Base-by-base conservation (phyloP, 148 eudicot species). In the Amaranthus palmeri region DNA sequence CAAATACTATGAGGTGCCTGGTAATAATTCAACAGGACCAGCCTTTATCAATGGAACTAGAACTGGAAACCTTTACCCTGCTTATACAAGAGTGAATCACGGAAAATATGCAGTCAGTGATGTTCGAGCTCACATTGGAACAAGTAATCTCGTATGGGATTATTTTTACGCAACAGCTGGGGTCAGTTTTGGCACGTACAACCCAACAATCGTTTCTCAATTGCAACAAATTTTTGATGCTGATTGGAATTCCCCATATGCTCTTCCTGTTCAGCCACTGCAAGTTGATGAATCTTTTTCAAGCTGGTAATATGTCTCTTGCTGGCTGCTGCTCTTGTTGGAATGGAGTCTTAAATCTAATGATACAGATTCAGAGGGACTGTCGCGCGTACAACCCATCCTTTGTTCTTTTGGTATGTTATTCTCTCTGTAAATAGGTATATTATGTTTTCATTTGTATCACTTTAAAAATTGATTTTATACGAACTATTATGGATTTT, bases 121-220 rank as follows among this genome's bases (percentile, higher is more conserved):
- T 54, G 83, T 75, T 15, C 80, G 96, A 56, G 98, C 93, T 10
- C 96, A 93, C 71, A 88, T 93, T 9, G 90, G 93, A 59, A 93
- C 98, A 4, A 93, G 98, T 79, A 93, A 93, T 69, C 86, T 93
- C 7, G 36, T 90, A 49, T 93, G 98, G 98, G 98, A 93, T 73
- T 93, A 93, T 74, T 93, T 90, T 71, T 93, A 90, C 75, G 41
- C 92, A 3, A 88, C 93, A 2, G 86, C 96, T 2, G 98, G 98
- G 10, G 89, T 90, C 40, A 85, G 98, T 77, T 88, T 93, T 72
- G 98, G 98, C 57, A 93, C 96, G 0, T 87, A 88, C 72, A 81
- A 88, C 50, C 88, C 90, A 46, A 79, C 81, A 70, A 81, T 93
- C 64, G 95, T 90, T 66, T 72, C 79, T 2, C 93, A 90, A 77